phyloP scores from a whole-genome alignment of 176 grass and related monocot genomes.

The Puya raimondii region DNA sequence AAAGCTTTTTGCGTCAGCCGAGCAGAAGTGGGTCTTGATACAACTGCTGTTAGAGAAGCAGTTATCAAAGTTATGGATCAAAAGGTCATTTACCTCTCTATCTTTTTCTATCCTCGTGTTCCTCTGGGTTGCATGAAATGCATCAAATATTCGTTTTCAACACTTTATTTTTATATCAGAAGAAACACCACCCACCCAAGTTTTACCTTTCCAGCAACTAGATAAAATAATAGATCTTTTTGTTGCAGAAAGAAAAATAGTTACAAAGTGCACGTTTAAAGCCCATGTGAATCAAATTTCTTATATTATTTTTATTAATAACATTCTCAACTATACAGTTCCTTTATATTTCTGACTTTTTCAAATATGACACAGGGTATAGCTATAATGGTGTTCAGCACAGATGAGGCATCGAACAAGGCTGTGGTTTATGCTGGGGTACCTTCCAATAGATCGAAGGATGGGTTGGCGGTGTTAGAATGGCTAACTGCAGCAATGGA shows the following conservation, averaged over 20 bases:
- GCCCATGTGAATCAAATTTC: too few relatives aligned
- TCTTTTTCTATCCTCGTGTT: constrained; percentile 5
- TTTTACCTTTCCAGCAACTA: too few relatives aligned
- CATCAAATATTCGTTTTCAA: too few relatives aligned
- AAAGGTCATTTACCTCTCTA: constrained; percentile 28
- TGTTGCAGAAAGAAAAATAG: too few relatives aligned
- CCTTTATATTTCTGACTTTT: background rate
- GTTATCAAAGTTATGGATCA: constrained; percentile 64
- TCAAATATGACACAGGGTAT: constrained; percentile 33
- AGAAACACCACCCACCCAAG: too few relatives aligned
- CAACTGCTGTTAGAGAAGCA: constrained; percentile 70
- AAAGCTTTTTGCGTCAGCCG: constrained; percentile 48
- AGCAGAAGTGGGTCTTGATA: constrained; percentile 72
- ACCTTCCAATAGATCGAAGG: constrained; percentile 30
- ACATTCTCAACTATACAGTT: too few relatives aligned
- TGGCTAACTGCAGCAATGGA: constrained; percentile 73
- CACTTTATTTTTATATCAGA: too few relatives aligned
- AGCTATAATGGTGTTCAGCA: constrained; percentile 83
- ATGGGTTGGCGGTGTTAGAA: constrained; percentile 60
- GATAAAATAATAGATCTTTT: too few relatives aligned
- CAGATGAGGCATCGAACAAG: constrained; percentile 62
- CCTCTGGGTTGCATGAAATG: background rate
- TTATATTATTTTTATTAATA: too few relatives aligned
- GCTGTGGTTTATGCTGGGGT: constrained; percentile 70
- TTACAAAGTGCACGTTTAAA: too few relatives aligned